Base-by-base conservation (phyloP, 106 monocot genomes). In the Hemerocallis citrina region DNA sequence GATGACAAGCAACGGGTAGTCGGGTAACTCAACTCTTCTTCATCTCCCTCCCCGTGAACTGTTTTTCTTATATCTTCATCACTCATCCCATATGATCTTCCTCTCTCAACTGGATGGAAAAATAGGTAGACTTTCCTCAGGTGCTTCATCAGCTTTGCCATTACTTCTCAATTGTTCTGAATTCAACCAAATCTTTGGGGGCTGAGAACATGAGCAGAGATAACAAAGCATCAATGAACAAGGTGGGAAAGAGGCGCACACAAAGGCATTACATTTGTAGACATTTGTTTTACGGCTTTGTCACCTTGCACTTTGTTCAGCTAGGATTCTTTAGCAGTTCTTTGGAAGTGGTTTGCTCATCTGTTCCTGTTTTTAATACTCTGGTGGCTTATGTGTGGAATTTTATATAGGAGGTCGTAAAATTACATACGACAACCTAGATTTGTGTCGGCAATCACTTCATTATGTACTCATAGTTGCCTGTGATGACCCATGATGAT, bases 1-100 rank as follows among this genome's bases (percentile, higher is more conserved):
- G 81, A 81, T 1, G 81, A 73, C 21, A 81, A 59, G 47, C 76
- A 81, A 16, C 65, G 69, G 0, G 79, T 75, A 0, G 66, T 71
- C 17, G 59, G 60, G 61, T 63, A 67, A 30, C 32, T 60, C 55
- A 67, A 44, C 16, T 46, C 61, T 27, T 63, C 73, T 42, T 81
- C 81, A 59, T 76, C 73, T 41, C 20, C 59, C 4, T 46, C 62
- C 48, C 61, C 74, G 36, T 59, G 30, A 31, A 60, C 17, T 0
- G 22, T 49, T 52, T 22, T 55, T 35, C 45, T 19, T 20, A 62
- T 61, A 3, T 40, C 20, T 20, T 67, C 61, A 3, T 40, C 20
- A 34, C 30, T 49, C 6, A 27, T 25, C 9, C 49, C 60, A 1
- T 47, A 34, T 37, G 22, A 14, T 27, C 58, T 59, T 27, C 58